Conservation (phyloP, 768 basidiomycete species). For the Cubamyces lactineus region DNA sequence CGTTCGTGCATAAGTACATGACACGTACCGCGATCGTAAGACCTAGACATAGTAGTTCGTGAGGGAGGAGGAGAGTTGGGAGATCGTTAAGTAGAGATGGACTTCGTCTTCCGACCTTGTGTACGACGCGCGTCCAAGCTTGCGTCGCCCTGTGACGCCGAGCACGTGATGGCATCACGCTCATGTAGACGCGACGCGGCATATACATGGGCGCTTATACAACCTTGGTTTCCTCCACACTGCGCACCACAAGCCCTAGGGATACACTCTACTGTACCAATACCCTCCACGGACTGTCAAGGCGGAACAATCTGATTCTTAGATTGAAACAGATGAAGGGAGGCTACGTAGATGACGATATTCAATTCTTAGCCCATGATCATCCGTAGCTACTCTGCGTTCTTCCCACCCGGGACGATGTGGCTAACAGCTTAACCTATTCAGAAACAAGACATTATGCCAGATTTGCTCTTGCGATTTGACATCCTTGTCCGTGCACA, state of each 20-base stretch:
- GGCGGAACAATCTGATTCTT: too few species aligned
- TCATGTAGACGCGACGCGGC: constrained; percentile 11
- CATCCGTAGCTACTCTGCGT: constrained; percentile 8
- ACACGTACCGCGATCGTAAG: constrained; percentile 91
- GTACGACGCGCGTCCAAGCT: constrained; percentile 38
- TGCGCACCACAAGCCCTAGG: neutral
- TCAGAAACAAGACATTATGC: constrained; percentile 39
- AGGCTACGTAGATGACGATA: constrained; percentile 6
- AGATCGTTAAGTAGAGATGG: constrained; percentile 22
- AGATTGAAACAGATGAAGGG: neutral
- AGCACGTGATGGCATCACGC: constrained; percentile 24
- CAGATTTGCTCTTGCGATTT: constrained; percentile 55
- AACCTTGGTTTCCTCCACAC: constrained; percentile 1
- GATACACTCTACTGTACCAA: neutral
- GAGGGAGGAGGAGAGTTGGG: neutral
- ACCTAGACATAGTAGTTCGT: constrained; percentile 74
- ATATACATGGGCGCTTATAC: neutral
- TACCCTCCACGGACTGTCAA: neutral
- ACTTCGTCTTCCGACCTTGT: constrained; percentile 11
- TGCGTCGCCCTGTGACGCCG: constrained; percentile 29
- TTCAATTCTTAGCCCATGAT: constrained; percentile 11
- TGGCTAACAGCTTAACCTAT: neutral
- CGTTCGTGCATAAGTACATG: constrained; percentile 12
- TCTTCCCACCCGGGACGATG: neutral
- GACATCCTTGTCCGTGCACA: constrained; percentile 35